These are phyloP conservation scores for Zychaea mexicana DNA, from an alignment of 371 early-diverging fungal genomes.

Conservation along the genomic window DNA sequence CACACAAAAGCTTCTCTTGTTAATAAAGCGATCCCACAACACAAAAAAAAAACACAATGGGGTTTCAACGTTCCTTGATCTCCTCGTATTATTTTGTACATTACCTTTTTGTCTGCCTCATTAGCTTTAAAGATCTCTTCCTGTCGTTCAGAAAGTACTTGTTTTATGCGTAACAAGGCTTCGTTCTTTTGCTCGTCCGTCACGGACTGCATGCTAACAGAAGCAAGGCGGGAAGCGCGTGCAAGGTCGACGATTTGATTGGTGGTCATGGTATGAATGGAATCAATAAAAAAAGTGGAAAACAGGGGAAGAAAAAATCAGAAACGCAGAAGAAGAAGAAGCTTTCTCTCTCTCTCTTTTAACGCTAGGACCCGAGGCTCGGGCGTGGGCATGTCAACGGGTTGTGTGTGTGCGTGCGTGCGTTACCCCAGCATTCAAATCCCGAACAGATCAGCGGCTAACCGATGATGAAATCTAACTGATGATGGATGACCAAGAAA, in stretches of 20 bases:
- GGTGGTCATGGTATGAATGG: slow-evolving; percentile 17
- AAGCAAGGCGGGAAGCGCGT: slow-evolving; percentile 76
- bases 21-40: no score
- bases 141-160: slow-evolving; percentile 69
- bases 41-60: no score
- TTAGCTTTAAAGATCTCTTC: slow-evolving; percentile 82
- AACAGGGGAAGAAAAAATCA: neutral
- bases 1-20: no score
- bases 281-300: neutral
- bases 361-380: neutral
- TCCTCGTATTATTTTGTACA: neutral
- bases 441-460: neutral
- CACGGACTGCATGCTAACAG: slow-evolving; percentile 80
- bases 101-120: slow-evolving; percentile 77
- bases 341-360: neutral
- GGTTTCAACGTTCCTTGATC: neutral
- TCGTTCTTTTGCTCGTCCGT: slow-evolving; percentile 76
- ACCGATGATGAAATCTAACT: neutral
- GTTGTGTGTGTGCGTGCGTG: neutral
- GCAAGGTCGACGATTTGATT: slow-evolving; percentile 60
- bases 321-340: neutral
- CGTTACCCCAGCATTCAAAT: neutral
- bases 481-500: neutral
- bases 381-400: neutral
- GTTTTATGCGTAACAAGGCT: slow-evolving; percentile 75